Evolutionary conservation across 768 basidiomycete genomes (phyloP).

Genomic region (Neoboletus magnificus): DNA sequence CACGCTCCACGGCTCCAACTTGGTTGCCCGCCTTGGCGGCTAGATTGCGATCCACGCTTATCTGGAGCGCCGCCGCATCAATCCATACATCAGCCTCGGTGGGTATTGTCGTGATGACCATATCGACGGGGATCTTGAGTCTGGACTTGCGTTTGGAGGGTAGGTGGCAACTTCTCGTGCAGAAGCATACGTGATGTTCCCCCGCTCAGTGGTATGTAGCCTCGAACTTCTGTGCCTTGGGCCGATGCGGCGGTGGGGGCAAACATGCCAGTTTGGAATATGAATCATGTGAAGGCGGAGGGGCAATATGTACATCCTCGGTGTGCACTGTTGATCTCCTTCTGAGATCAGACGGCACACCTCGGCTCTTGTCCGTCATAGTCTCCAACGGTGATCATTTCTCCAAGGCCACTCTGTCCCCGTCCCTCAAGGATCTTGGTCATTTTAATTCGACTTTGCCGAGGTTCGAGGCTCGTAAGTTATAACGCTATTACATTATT

Average conservation of each 20-base stretch:
- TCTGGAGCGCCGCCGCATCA: not conserved
- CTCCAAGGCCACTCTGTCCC: not conserved
- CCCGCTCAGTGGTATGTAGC: not conserved
- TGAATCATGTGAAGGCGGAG: not conserved
- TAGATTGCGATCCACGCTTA: not conserved
- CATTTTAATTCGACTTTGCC: not conserved
- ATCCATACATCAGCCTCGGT: no score
- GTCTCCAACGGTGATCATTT: no score
- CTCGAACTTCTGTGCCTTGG: not conserved
- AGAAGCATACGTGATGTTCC: not conserved
- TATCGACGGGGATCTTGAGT: not conserved
- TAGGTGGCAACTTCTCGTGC: not conserved
- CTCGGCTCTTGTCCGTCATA: no score
- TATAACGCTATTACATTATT: not conserved
- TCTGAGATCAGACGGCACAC: not conserved
- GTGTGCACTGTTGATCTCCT: not conserved
- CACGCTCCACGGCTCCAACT: slow-evolving; percentile 4
- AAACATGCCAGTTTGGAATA: not conserved
- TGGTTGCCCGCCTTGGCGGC: not conserved
- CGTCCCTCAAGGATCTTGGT: not conserved
- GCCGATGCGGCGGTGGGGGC: not conserved
- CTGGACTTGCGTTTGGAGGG: not conserved
- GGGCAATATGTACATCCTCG: not conserved
- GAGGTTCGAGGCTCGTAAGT: not conserved
- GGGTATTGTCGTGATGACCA: no score